Conservation (phyloP, 2,329 filamentous ascomycete species). For the Neospermospora avenae region DNA sequence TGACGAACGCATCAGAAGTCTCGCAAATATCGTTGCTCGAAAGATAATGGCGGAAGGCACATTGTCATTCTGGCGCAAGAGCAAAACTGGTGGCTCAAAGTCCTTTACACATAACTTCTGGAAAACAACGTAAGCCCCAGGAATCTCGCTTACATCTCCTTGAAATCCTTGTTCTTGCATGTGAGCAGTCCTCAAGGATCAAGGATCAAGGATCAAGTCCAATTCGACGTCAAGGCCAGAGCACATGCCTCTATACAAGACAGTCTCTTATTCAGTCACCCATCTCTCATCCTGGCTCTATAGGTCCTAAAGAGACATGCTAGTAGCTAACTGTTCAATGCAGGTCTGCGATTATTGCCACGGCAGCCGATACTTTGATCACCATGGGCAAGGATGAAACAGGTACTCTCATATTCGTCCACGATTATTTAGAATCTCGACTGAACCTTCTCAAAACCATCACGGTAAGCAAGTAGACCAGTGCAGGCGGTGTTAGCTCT, state of each 20-base stretch:
- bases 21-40: slow-evolving; percentile 31
- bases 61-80: slow-evolving; percentile 25
- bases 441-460: slow-evolving; percentile 46
- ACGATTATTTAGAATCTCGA: slow-evolving; percentile 55
- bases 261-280: background rate
- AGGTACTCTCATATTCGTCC: slow-evolving; percentile 39
- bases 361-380: slow-evolving; percentile 31
- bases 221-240: background rate
- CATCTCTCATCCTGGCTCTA: background rate
- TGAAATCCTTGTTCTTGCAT: background rate
- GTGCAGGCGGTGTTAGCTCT: background rate
- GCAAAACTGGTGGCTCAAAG: slow-evolving; percentile 18
- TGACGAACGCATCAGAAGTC: slow-evolving; percentile 33
- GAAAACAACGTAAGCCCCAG: slow-evolving; percentile 35
- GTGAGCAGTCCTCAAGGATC: background rate
- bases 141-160: background rate
- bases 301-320: background rate
- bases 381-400: slow-evolving; percentile 27
- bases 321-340: background rate
- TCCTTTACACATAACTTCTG: slow-evolving; percentile 34
- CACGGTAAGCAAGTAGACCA: slow-evolving; percentile 24
- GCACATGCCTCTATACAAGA: background rate
- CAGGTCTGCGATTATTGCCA: slow-evolving; percentile 33
- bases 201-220: background rate
- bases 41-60: slow-evolving; percentile 31